Evolutionary conservation across 164 flowering plant species (phyloP).

Genomic region (Vitis labrusca): DNA sequence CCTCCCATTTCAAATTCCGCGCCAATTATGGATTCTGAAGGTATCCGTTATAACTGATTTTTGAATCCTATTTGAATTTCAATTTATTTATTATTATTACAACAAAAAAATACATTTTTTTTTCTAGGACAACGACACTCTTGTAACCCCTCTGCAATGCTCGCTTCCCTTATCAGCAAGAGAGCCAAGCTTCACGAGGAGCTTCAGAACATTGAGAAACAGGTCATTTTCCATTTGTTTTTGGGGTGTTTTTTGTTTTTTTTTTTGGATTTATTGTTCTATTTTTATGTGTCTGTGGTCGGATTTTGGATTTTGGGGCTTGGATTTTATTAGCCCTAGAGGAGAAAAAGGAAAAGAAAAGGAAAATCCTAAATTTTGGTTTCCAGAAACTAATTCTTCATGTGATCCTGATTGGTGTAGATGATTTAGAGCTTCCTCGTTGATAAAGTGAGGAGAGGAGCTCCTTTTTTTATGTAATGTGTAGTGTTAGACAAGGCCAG

Average conservation of each 20-base stretch:
- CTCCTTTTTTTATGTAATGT: too few relatives aligned
- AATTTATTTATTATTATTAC: neutral
- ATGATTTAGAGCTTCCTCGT: too few relatives aligned
- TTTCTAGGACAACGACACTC: slow-evolving; percentile 52
- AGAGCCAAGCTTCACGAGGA: slow-evolving; percentile 87
- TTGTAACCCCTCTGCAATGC: slow-evolving; percentile 66
- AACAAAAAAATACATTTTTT: neutral
- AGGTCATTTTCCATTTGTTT: slow-evolving; percentile 38
- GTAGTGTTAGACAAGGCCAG: too few relatives aligned
- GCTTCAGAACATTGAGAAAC: slow-evolving; percentile 78
- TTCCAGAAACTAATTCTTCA: too few relatives aligned
- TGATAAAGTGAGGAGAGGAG: too few relatives aligned
- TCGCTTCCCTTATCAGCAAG: slow-evolving; percentile 64
- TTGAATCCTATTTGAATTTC: neutral
- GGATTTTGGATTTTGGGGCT: too few relatives aligned
- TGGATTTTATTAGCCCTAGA: too few relatives aligned
- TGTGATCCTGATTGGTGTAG: too few relatives aligned
- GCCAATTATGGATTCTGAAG: slow-evolving; percentile 46
- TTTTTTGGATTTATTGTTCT: neutral
- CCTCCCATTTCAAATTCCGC: slow-evolving; percentile 12
- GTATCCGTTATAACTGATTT: slow-evolving; percentile 22
- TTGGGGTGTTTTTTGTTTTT: neutral
- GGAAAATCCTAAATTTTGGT: too few relatives aligned
- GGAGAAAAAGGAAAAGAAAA: too few relatives aligned
- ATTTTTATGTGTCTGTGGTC: too few relatives aligned